Conservation (phyloP, 176 grass and related monocot genomes). For the Phoenix roebelenii region DNA sequence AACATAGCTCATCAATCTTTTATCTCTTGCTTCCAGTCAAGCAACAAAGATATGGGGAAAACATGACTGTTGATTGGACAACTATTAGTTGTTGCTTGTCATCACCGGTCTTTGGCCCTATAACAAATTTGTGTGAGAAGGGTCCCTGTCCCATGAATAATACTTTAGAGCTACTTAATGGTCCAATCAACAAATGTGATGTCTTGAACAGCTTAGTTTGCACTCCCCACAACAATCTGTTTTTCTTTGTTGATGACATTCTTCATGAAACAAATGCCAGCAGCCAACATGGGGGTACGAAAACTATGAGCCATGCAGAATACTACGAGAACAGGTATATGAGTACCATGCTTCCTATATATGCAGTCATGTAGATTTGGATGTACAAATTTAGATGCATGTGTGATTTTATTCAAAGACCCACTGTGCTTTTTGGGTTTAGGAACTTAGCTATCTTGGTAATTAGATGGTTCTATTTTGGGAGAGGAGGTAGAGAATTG, state of each 20-base stretch:
- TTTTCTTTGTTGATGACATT: conserved; percentile 68
- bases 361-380: no score
- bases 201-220: conserved; percentile 78
- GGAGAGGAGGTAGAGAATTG: no score
- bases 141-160: conserved; percentile 27
- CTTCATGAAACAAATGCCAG: conserved; percentile 45
- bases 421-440: no score
- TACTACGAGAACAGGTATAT: conserved; percentile 57
- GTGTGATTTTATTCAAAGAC: no score
- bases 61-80: conserved; percentile 67
- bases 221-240: conserved; percentile 51
- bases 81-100: conserved; percentile 63
- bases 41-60: conserved; percentile 36
- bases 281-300: conserved; percentile 20
- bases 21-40: conserved; percentile 86
- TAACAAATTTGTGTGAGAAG: conserved; percentile 20
- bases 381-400: no score
- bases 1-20: conserved; percentile 44
- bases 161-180: conserved; percentile 54
- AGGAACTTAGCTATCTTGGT: no score
- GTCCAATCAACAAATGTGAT: conserved; percentile 49
- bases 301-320: conserved; percentile 36
- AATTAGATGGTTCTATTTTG: no score
- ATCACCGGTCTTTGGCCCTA: conserved; percentile 56
- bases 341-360: neutral